Conservation (phyloP, 2,329 filamentous ascomycete genomes). For the Aciculosporium take region DNA sequence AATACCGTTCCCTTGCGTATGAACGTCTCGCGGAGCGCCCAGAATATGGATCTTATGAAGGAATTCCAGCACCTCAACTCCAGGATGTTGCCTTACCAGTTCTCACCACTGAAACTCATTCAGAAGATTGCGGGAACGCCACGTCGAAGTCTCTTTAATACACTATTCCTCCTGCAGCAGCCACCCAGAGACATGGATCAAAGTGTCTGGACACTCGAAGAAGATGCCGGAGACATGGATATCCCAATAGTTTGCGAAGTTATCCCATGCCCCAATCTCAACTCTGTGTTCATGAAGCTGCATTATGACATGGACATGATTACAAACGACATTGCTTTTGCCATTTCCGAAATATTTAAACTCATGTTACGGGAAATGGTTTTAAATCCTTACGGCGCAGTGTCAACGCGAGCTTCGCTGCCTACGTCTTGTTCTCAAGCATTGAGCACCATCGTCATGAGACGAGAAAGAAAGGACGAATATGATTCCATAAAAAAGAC, state of each 20-base stretch:
- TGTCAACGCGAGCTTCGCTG: not conserved
- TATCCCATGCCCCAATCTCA: slow-evolving; percentile 35
- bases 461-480: slow-evolving; percentile 9
- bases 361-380: slow-evolving; percentile 15
- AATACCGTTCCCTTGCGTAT: slow-evolving; percentile 69
- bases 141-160: slow-evolving; percentile 56
- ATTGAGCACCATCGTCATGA: slow-evolving; percentile 12
- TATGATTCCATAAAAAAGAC: slow-evolving; percentile 7
- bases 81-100: slow-evolving; percentile 51
- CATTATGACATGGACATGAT: slow-evolving; percentile 42
- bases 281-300: slow-evolving; percentile 44
- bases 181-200: slow-evolving; percentile 40
- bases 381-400: slow-evolving; percentile 12
- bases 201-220: slow-evolving; percentile 39
- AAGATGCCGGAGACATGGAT: slow-evolving; percentile 53
- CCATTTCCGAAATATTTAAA: slow-evolving; percentile 19
- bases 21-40: slow-evolving; percentile 30
- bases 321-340: slow-evolving; percentile 13
- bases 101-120: slow-evolving; percentile 59
- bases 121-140: slow-evolving; percentile 34
- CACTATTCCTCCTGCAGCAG: slow-evolving; percentile 65
- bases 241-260: slow-evolving; percentile 66
- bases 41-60: slow-evolving; percentile 43
- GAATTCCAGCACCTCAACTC: slow-evolving; percentile 47
- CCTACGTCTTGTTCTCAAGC: not conserved